Conservation (phyloP, 176 grass and related monocot genomes). For the Lolium rigidum region DNA sequence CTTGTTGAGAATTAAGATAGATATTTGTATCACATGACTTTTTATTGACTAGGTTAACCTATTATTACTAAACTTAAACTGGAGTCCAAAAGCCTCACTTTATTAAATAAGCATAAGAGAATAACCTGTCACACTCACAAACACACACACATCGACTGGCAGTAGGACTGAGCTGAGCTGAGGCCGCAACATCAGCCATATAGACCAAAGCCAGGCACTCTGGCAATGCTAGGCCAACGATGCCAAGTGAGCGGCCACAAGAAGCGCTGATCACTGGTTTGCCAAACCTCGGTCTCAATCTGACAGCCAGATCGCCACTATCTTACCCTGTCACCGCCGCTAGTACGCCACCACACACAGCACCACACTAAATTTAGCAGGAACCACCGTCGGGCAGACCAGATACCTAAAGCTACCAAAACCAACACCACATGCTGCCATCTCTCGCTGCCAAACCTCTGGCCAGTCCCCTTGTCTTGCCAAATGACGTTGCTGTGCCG, state of each 20-base stretch:
- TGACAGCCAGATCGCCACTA: not conserved
- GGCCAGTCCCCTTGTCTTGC: not conserved
- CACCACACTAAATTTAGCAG: not conserved
- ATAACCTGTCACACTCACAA: not conserved
- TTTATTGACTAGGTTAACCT: not conserved
- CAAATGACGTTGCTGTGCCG: not conserved
- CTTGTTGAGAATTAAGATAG: not conserved
- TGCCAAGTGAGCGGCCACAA: no score
- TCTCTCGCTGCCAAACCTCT: not conserved
- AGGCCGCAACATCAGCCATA: no score
- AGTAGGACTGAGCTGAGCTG: no score
- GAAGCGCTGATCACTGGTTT: no score
- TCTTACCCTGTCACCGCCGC: not conserved
- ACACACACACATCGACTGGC: not conserved
- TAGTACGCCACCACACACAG: not conserved
- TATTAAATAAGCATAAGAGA: constrained; percentile 19
- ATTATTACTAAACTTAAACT: not conserved
- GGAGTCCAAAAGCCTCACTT: not conserved
- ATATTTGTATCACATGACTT: constrained; percentile 6
- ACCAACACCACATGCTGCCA: not conserved
- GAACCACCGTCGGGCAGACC: not conserved
- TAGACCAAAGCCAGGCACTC: no score
- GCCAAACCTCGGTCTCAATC: not conserved
- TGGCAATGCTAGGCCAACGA: no score
- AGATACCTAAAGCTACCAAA: no score